Base-by-base conservation (phyloP, 1,139 yeast genomes). In the Yamadazyma kanchanaburiensis region DNA sequence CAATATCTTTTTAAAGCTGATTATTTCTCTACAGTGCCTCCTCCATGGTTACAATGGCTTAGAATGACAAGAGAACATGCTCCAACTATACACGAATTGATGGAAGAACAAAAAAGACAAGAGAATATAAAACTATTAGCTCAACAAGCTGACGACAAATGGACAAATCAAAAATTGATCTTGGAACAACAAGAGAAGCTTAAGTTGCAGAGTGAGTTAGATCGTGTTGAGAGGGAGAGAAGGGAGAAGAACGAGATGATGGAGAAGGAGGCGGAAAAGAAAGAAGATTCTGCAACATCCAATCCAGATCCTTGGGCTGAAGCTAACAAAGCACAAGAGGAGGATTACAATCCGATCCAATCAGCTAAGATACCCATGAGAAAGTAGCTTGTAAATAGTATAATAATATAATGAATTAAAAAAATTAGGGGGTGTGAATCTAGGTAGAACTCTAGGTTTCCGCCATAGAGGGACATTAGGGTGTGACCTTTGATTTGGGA, bases 11-110 rank as follows among this genome's bases (percentile, higher is more conserved):
- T 67, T 48, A 58, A 73, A 33, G 71, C 64, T 5, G 80, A 74
- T 42, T 74, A 74, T 42, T 72, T 66, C 42, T 46, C 52, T 6
- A 64, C 69, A 4, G 61, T 74, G 0, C 80, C 80, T 11, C 80
- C 91, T 1, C 89, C 79, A 47, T 85, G 95, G 94, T 60, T 75
- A 24, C 89, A 81, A 49, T 85, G 95, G 95, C 63, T 86, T 15
- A 55, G 94, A 30, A 64, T 76, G 43, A 77, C 86, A 1, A 64
- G 94, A 30, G 56, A 64, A 1, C 48, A 57, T 1, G 67, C 80
- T 3, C 95, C 95, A 0, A 64, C 78, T 1, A 47, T 85, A 21
- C 65, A 70, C 26, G 94, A 84, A 40, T 64, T 85, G 26, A 40
- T 70, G 4, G 60, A 58, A 3, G 94, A 85, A 42, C 67, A 75